Conservation (phyloP, 257 asterid species). For the Gentiana dahurica region DNA sequence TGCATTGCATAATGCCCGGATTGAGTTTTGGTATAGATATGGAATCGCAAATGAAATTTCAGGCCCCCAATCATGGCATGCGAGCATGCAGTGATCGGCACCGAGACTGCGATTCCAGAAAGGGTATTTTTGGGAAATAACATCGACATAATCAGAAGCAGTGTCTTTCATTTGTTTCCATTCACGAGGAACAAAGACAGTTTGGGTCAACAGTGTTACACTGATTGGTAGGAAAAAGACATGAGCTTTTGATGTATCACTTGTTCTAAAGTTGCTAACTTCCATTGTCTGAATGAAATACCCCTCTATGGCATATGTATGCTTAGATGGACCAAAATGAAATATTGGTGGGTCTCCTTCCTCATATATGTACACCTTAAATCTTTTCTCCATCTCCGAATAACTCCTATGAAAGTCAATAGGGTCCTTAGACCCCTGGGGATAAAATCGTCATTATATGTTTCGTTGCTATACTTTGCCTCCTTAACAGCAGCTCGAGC, state of each 20-base stretch:
- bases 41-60: slow-evolving; percentile 19
- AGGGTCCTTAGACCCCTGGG: slow-evolving; percentile 61
- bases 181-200: slow-evolving; percentile 40
- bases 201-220: slow-evolving; percentile 55
- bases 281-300: slow-evolving; percentile 74
- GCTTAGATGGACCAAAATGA: slow-evolving; percentile 71
- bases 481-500: slow-evolving; percentile 44
- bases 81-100: slow-evolving; percentile 81
- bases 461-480: slow-evolving; percentile 14
- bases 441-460: slow-evolving; percentile 30
- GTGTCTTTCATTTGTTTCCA: slow-evolving; percentile 32
- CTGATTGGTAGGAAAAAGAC: slow-evolving; percentile 81
- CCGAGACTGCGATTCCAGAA: slow-evolving; percentile 77
- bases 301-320: slow-evolving; percentile 83
- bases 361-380: slow-evolving; percentile 64
- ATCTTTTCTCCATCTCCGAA: slow-evolving; percentile 64
- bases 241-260: slow-evolving; percentile 56
- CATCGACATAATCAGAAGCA: slow-evolving; percentile 49
- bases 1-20: slow-evolving; percentile 75
- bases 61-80: slow-evolving; percentile 93
- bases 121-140: slow-evolving; percentile 44
- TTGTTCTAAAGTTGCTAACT: slow-evolving; percentile 36
- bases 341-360: slow-evolving; percentile 83
- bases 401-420: no score
- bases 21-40: slow-evolving; percentile 50